Conservation (phyloP, 2,329 filamentous ascomycete species). For the Emydomyces testavorans region DNA sequence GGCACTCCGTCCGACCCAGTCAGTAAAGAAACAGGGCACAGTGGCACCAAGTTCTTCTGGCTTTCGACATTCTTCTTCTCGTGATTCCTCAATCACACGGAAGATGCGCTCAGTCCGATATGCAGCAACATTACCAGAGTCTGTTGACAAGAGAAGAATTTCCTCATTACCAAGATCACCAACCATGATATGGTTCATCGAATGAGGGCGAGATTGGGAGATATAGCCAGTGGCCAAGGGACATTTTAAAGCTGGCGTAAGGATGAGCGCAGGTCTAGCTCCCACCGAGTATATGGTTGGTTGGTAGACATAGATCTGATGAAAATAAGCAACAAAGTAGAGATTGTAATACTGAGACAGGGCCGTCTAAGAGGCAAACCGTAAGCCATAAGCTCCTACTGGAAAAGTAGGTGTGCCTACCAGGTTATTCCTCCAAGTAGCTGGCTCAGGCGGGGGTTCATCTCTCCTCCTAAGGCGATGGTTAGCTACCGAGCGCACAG, state of each 20-base stretch:
- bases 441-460: conserved; percentile 22
- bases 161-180: conserved; percentile 60
- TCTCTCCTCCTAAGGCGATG: conserved; percentile 21
- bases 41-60: conserved; percentile 19
- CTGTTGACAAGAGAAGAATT: conserved; percentile 55
- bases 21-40: conserved; percentile 52
- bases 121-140: conserved; percentile 63
- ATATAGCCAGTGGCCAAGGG: conserved; percentile 43
- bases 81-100: conserved; percentile 32
- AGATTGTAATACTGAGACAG: conserved; percentile 39
- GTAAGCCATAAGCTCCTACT: conserved; percentile 10
- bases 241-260: conserved; percentile 34
- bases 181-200: conserved; percentile 57
- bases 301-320: conserved; percentile 36
- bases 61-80: neutral
- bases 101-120: conserved; percentile 51
- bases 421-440: conserved; percentile 37
- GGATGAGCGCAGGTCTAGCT: conserved; percentile 30
- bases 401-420: conserved; percentile 20
- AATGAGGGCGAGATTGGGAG: conserved; percentile 44
- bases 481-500: neutral
- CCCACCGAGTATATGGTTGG: conserved; percentile 33
- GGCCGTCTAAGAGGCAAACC: conserved; percentile 26
- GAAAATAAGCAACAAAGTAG: conserved; percentile 34
- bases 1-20: conserved; percentile 65